Evolutionary conservation across 352 stramenopile genomes (phyloP).

Genomic region (Phytophthora uliginosa): DNA sequence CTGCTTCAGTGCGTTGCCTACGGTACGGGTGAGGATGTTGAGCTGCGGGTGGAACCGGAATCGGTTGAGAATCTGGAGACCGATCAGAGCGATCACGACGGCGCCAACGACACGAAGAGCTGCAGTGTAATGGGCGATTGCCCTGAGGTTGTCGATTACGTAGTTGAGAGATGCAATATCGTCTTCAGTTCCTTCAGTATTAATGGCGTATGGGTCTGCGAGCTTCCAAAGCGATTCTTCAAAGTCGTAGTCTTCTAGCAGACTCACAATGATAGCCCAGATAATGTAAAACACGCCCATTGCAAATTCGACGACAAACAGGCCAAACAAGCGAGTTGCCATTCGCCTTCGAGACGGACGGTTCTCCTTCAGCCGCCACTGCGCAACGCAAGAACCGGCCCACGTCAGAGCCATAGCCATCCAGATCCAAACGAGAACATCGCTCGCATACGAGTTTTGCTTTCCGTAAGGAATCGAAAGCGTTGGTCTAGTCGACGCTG

Average conservation of each 20-base stretch:
- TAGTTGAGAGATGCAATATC: constrained; percentile 36
- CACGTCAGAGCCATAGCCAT: constrained; percentile 9
- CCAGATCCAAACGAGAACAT: constrained; percentile 33
- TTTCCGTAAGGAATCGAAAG: constrained; percentile 39
- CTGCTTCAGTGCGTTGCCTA: constrained; percentile 53
- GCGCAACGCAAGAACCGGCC: constrained; percentile 6
- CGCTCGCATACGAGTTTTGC: constrained; percentile 15
- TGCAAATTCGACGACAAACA: constrained; percentile 24
- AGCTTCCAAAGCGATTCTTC: constrained; percentile 37
- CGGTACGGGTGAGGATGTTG: constrained; percentile 65
- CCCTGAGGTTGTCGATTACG: constrained; percentile 46
- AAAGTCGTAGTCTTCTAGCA: constrained; percentile 43
- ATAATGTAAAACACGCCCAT: constrained; percentile 49
- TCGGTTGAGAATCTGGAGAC: constrained; percentile 49
- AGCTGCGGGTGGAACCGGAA: constrained; percentile 69
- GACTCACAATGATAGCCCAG: constrained; percentile 46
- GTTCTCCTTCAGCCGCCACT: constrained; percentile 18
- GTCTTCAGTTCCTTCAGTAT: constrained; percentile 14
- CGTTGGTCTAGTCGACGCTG: constrained; percentile 24
- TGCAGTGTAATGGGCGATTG: constrained; percentile 40
- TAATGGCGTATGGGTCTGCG: constrained; percentile 11
- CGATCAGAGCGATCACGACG: constrained; percentile 42
- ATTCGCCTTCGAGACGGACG: constrained; percentile 15
- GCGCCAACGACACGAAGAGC: constrained; percentile 46
- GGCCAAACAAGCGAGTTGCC: constrained; percentile 6